Conservation (phyloP, 2,329 filamentous ascomycete genomes). For the Aspergillus spinulosporus region DNA sequence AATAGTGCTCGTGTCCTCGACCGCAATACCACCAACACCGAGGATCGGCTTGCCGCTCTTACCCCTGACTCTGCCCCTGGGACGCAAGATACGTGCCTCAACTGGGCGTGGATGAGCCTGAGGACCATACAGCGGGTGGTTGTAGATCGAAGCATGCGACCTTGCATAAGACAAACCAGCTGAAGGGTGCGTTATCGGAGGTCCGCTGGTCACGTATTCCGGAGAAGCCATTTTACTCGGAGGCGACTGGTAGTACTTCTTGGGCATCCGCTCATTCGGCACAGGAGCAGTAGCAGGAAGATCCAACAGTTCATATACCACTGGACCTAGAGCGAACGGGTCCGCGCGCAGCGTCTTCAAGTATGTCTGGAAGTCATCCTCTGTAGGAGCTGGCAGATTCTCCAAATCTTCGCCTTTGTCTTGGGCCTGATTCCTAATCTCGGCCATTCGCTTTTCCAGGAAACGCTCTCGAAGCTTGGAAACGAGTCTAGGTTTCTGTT, state of each 20-base stretch:
- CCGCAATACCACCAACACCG: conserved; percentile 45
- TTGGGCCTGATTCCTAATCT: conserved; percentile 41
- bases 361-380: conserved; percentile 49
- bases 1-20: conserved; percentile 40
- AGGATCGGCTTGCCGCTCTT: conserved; percentile 35
- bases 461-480: conserved; percentile 39
- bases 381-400: conserved; percentile 34
- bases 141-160: conserved; percentile 55
- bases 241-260: conserved; percentile 38
- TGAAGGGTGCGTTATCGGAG: conserved; percentile 64
- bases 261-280: conserved; percentile 36
- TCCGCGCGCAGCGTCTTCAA: conserved; percentile 47
- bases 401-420: conserved; percentile 43
- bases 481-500: conserved; percentile 42
- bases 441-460: conserved; percentile 34
- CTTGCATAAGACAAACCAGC: conserved; percentile 64
- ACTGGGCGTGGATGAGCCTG: conserved; percentile 55
- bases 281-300: conserved; percentile 50
- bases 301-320: conserved; percentile 58
- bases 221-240: conserved; percentile 38
- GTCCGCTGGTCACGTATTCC: conserved; percentile 50
- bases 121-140: conserved; percentile 63
- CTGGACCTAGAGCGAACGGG: conserved; percentile 51
- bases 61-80: conserved; percentile 42
- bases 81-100: conserved; percentile 58